Conservation (phyloP, 495 filamentous ascomycete species). For the Aspergillus diversus region DNA sequence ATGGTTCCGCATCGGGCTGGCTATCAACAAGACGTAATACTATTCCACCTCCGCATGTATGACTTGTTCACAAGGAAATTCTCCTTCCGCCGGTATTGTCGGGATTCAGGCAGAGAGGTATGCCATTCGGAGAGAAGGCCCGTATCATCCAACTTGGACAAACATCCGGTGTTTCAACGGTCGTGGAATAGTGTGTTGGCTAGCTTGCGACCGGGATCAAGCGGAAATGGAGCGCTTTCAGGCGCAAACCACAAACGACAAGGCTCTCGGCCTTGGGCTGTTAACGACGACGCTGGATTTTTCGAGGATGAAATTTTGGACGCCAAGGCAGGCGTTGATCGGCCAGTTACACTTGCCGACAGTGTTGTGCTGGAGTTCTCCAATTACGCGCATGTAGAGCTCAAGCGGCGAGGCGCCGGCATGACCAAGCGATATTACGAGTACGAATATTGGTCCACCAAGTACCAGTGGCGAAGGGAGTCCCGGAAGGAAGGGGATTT, state of each 20-base stretch:
- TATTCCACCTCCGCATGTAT: conserved; percentile 96
- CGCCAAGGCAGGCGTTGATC: conserved; percentile 25
- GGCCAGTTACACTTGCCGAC: conserved; percentile 59
- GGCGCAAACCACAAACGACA: conserved; percentile 38
- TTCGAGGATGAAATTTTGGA: conserved; percentile 37
- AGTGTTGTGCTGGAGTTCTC: conserved; percentile 90
- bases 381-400: conserved; percentile 93
- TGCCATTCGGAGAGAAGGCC: conserved; percentile 83
- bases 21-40: conserved; percentile 66
- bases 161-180: conserved; percentile 61
- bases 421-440: conserved; percentile 74
- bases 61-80: conserved; percentile 86
- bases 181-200: conserved; percentile 78
- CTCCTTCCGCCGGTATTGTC: conserved; percentile 88
- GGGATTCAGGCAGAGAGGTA: conserved; percentile 91
- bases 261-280: conserved; percentile 64
- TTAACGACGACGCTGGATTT: conserved; percentile 56
- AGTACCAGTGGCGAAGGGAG: conserved; percentile 83
- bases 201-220: conserved; percentile 64
- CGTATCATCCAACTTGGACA: conserved; percentile 51
- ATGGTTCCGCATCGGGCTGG: conserved; percentile 61
- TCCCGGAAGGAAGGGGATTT: conserved; percentile 62
- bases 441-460: conserved; percentile 88
- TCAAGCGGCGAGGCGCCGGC: conserved; percentile 71
- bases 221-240: conserved; percentile 28